phyloP scores from a whole-genome alignment of 1,284 basidiomycete genomes.

The Pseudozyma hubeiensis region DNA sequence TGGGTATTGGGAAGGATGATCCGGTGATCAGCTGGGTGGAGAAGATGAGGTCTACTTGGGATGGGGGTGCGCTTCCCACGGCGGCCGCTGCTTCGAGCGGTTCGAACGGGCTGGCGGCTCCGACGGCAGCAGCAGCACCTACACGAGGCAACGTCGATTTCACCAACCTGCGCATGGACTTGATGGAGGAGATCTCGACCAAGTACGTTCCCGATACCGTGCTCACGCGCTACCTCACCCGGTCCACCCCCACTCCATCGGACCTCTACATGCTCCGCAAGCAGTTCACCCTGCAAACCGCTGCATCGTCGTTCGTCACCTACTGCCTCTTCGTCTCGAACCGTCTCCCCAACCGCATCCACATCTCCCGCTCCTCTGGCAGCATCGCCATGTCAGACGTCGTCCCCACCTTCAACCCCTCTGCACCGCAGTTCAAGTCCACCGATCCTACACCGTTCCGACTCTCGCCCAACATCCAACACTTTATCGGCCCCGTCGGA shows the following conservation, averaged over 20 bases:
- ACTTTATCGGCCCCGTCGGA: slow-evolving; percentile 87
- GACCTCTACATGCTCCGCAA: slow-evolving; percentile 98
- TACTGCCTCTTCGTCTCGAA: slow-evolving; percentile 87
- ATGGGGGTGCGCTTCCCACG: slow-evolving; percentile 22
- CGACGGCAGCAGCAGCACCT: background rate
- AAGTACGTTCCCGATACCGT: slow-evolving; percentile 94
- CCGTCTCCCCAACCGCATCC: slow-evolving; percentile 85
- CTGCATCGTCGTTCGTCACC: slow-evolving; percentile 90
- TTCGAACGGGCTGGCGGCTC: background rate
- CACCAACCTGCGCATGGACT: slow-evolving; percentile 82
- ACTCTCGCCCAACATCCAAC: slow-evolving; percentile 94
- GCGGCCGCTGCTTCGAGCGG: background rate
- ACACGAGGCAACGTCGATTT: slow-evolving; percentile 72
- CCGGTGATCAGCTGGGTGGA: slow-evolving; percentile 72
- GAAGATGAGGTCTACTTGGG: slow-evolving; percentile 65
- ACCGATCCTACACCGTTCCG: slow-evolving; percentile 95
- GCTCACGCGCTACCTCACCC: slow-evolving; percentile 88
- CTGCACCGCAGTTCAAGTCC: slow-evolving; percentile 78
- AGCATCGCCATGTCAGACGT: slow-evolving; percentile 65
- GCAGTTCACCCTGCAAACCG: slow-evolving; percentile 91
- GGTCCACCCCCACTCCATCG: slow-evolving; percentile 83
- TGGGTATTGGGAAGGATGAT: slow-evolving; percentile 86
- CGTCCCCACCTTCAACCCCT: slow-evolving; percentile 71
- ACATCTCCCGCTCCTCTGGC: slow-evolving; percentile 79
- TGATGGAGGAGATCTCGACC: slow-evolving; percentile 86